Evolutionary conservation across 2,329 filamentous ascomycete species (phyloP).

Genomic region (Phoma herbarum): DNA sequence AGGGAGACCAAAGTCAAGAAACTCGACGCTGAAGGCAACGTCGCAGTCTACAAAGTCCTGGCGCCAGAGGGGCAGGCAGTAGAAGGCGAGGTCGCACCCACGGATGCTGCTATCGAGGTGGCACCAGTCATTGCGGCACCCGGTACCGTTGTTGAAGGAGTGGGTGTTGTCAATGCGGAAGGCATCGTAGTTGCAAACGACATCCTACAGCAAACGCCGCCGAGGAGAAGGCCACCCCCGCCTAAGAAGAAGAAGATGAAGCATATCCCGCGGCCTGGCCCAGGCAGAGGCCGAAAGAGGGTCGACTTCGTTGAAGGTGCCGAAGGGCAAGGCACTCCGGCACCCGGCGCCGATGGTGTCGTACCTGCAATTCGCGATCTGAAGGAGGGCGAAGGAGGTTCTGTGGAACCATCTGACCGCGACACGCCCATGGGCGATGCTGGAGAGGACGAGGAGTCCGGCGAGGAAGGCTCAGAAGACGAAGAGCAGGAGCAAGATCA

Average conservation of each 20-base stretch:
- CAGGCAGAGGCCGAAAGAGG: conserved; percentile 82
- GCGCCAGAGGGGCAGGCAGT: conserved; percentile 80
- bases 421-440: conserved; percentile 56
- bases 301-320: conserved; percentile 65
- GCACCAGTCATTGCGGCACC: conserved; percentile 60
- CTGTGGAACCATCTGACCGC: conserved; percentile 47
- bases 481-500: conserved; percentile 59
- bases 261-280: conserved; percentile 72
- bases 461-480: conserved; percentile 55
- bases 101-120: conserved; percentile 59
- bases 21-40: conserved; percentile 77
- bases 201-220: conserved; percentile 57
- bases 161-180: conserved; percentile 68
- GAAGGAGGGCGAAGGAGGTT: conserved; percentile 52
- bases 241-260: conserved; percentile 84
- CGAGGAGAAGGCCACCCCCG: conserved; percentile 73
- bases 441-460: conserved; percentile 57
- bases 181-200: conserved; percentile 65
- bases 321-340: conserved; percentile 39
- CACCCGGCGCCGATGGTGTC: conserved; percentile 34
- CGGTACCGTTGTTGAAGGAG: conserved; percentile 67
- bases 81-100: conserved; percentile 79
- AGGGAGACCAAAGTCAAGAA: conserved; percentile 83
- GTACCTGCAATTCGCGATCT: conserved; percentile 38
- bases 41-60: conserved; percentile 84